Conservation (phyloP, 2,329 filamentous ascomycete species). For the Trichoderma breve region DNA sequence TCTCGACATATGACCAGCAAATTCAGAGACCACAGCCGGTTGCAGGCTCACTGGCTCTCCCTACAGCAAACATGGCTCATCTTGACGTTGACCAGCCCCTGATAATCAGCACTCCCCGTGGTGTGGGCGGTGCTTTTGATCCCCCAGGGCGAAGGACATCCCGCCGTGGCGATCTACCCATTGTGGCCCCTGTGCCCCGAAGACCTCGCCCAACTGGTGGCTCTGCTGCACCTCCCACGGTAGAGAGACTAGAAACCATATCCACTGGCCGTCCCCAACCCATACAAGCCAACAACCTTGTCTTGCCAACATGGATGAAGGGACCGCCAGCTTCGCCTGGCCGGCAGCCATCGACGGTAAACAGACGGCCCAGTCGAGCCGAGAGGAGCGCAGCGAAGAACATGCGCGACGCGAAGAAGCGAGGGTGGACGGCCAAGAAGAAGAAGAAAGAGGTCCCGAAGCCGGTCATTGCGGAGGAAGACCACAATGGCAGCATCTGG, state of each 20-base stretch:
- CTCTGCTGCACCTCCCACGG: slow-evolving; percentile 41
- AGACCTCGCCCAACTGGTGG: slow-evolving; percentile 44
- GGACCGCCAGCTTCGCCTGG: slow-evolving; percentile 35
- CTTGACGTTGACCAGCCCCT: slow-evolving; percentile 50
- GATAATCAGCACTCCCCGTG: slow-evolving; percentile 60
- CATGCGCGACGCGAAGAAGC: slow-evolving; percentile 58
- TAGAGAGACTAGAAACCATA: slow-evolving; percentile 56
- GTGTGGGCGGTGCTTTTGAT: slow-evolving; percentile 54
- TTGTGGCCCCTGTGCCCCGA: slow-evolving; percentile 53
- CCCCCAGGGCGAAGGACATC: slow-evolving; percentile 37
- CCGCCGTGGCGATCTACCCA: slow-evolving; percentile 42
- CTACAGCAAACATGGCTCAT: not conserved
- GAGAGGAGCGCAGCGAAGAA: slow-evolving; percentile 62
- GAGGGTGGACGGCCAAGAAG: slow-evolving; percentile 52
- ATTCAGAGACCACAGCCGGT: not conserved
- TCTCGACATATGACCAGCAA: slow-evolving; percentile 27
- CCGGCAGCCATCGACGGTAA: slow-evolving; percentile 44
- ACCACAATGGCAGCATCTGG: slow-evolving; percentile 49
- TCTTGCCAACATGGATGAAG: slow-evolving; percentile 37
- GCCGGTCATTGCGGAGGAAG: slow-evolving; percentile 18
- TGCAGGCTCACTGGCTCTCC: not conserved
- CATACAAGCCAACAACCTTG: slow-evolving; percentile 21
- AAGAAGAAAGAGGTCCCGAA: slow-evolving; percentile 34
- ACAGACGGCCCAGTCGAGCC: slow-evolving; percentile 52
- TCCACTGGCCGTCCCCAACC: slow-evolving; percentile 39